Evolutionary conservation across 768 basidiomycete species (phyloP).

Genomic region (Russula foetens): DNA sequence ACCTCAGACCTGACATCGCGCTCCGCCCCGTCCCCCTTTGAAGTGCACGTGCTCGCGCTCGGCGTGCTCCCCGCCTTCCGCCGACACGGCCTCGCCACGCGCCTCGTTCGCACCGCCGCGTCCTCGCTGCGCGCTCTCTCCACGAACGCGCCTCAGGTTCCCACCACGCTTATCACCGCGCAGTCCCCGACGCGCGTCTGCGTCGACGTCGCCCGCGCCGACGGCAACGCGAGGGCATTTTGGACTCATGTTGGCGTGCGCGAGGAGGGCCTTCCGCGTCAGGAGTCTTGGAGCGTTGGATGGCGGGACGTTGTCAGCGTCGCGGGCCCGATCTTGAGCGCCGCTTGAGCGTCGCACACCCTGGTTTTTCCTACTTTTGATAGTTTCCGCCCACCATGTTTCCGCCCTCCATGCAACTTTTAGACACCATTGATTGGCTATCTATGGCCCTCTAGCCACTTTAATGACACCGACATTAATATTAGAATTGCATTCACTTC

Average conservation of each 20-base stretch:
- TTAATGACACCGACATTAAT: background rate
- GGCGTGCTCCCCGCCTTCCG: conserved; percentile 41
- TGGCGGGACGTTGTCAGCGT: conserved; percentile 16
- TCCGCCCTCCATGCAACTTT: no score
- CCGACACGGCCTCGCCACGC: conserved; percentile 36
- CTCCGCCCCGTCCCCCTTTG: conserved; percentile 41
- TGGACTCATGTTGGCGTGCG: conserved; percentile 11
- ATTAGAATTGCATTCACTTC: background rate
- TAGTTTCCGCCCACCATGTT: no score
- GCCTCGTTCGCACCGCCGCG: conserved; percentile 31
- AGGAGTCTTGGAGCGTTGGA: conserved; percentile 6
- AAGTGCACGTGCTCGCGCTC: conserved; percentile 43
- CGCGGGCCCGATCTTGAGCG: conserved; percentile 4
- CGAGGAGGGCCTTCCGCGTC: conserved; percentile 2
- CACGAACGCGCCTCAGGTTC: conserved; percentile 6
- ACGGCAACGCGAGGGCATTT: background rate
- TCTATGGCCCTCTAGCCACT: background rate
- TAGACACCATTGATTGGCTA: background rate
- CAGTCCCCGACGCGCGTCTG: background rate
- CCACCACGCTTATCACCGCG: background rate
- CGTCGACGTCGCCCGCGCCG: conserved; percentile 1
- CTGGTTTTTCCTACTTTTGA: no score
- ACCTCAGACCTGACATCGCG: conserved; percentile 24
- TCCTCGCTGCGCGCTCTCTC: conserved; percentile 21
- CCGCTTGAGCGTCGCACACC: background rate